Evolutionary conservation across 2,329 filamentous ascomycete species (phyloP).

Genomic region (Pestalotiopsis sp.): DNA sequence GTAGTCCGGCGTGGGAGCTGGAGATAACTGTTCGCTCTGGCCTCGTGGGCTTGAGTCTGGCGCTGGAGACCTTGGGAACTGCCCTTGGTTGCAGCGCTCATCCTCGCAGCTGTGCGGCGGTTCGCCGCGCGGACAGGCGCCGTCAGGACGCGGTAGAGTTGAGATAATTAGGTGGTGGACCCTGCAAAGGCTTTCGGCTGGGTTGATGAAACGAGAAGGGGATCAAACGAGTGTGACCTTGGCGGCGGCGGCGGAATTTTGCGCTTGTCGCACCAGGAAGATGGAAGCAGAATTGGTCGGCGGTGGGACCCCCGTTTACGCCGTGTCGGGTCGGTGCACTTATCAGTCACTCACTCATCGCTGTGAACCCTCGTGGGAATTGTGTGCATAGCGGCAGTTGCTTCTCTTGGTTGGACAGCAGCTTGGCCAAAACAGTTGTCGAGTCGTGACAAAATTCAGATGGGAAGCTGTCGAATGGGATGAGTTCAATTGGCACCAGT

Average conservation of each 20-base stretch:
- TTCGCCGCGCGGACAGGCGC: neutral
- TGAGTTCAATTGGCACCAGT: neutral
- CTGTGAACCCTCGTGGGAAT: neutral
- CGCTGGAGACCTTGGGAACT: neutral
- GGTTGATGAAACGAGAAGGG: slow-evolving; percentile 23
- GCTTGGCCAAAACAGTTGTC: slow-evolving; percentile 15
- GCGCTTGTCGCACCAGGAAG: slow-evolving; percentile 12
- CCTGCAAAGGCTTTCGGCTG: slow-evolving; percentile 11
- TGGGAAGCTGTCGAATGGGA: neutral
- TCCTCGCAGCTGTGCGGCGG: neutral
- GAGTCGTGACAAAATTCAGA: neutral
- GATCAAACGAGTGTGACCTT: slow-evolving; percentile 18
- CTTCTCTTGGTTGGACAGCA: neutral
- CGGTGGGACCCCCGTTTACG: neutral
- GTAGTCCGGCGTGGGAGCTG: neutral
- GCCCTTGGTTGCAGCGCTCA: neutral
- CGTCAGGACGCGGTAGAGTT: slow-evolving; percentile 7
- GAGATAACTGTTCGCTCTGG: neutral
- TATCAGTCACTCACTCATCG: neutral
- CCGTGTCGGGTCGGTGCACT: neutral
- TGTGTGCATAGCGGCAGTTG: slow-evolving; percentile 2
- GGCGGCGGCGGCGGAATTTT: slow-evolving; percentile 15
- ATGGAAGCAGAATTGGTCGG: neutral
- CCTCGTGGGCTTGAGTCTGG: neutral
- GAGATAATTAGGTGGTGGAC: slow-evolving; percentile 12